Conservation (phyloP, 345 rosid species). For the Eucalyptus cladocalyx region DNA sequence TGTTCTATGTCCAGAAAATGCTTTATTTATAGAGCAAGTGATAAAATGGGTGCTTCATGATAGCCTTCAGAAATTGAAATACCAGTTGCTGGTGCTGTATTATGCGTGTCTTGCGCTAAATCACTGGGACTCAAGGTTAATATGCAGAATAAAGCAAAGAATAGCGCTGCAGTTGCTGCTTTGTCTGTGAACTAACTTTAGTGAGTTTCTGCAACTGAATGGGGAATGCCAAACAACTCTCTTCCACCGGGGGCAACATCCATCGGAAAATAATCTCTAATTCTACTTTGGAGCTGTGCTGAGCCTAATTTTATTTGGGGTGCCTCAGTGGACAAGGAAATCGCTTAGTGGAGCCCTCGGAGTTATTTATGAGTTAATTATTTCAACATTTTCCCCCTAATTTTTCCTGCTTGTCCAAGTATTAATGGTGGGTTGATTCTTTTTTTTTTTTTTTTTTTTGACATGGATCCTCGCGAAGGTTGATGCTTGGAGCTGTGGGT, state of each 20-base stretch:
- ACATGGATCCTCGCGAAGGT: neutral
- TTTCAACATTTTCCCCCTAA: neutral
- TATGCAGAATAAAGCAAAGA: neutral
- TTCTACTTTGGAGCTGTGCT: neutral
- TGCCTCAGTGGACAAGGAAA: constrained; percentile 5
- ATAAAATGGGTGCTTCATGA: neutral
- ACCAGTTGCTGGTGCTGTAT: neutral
- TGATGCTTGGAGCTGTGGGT: neutral
- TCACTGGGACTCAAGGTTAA: neutral
- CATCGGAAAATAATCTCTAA: neutral
- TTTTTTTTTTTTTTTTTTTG: neutral
- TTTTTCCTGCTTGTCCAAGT: neutral
- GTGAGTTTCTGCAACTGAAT: neutral
- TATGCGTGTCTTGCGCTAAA: neutral
- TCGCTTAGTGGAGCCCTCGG: neutral
- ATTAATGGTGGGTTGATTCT: neutral
- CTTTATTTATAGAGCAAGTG: constrained; percentile 22
- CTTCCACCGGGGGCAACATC: neutral
- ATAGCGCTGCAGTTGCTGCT: neutral
- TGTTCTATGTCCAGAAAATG: constrained; percentile 80
- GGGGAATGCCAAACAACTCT: neutral
- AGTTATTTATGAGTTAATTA: neutral
- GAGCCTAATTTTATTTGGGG: constrained; percentile 42
- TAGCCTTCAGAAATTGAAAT: neutral
- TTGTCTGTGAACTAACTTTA: neutral